Evolutionary conservation across 75 land plant genomes (phyloP).

Genomic region (Ceratopteris richardii): DNA sequence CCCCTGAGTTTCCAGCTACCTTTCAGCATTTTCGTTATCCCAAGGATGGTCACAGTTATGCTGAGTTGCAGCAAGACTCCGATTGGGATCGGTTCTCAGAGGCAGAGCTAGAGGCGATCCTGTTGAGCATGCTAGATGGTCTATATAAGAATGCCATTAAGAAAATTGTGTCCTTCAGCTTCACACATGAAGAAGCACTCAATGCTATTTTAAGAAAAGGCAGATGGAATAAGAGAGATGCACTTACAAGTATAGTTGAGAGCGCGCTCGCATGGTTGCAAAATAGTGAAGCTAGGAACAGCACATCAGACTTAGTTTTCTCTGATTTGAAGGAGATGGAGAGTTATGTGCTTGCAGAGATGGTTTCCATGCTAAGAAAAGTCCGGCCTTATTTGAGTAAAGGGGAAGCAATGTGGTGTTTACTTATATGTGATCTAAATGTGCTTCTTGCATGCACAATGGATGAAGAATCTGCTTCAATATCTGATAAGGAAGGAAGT

Average conservation of each 20-base stretch:
- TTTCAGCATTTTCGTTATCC: conserved; percentile 21
- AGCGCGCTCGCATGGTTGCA: conserved; percentile 45
- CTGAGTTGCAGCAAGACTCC: conserved; percentile 41
- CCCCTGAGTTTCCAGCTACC: neutral
- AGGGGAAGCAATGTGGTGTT: conserved; percentile 84
- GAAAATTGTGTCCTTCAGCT: conserved; percentile 56
- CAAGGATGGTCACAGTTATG: conserved; percentile 31
- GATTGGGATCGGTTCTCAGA: conserved; percentile 75
- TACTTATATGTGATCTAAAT: conserved; percentile 71
- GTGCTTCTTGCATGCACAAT: conserved; percentile 60
- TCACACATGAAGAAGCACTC: conserved; percentile 54
- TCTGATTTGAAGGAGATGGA: conserved; percentile 52
- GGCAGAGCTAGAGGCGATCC: conserved; percentile 60
- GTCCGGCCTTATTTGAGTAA: conserved; percentile 54
- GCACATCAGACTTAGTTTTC: conserved; percentile 30
- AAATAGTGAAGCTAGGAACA: conserved; percentile 27
- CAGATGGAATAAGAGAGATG: conserved; percentile 56
- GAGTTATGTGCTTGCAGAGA: conserved; percentile 48
- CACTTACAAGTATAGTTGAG: conserved; percentile 67
- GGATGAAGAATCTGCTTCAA: conserved; percentile 28
- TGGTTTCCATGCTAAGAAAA: conserved; percentile 53
- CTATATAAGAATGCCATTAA: conserved; percentile 58
- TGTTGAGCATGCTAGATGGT: conserved; percentile 52
- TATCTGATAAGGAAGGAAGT: conserved; percentile 12
- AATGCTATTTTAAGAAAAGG: conserved; percentile 68